These are phyloP conservation scores for Scedosporium minutisporum DNA, from an alignment of 2,329 filamentous ascomycete genomes.

Conservation along the genomic window DNA sequence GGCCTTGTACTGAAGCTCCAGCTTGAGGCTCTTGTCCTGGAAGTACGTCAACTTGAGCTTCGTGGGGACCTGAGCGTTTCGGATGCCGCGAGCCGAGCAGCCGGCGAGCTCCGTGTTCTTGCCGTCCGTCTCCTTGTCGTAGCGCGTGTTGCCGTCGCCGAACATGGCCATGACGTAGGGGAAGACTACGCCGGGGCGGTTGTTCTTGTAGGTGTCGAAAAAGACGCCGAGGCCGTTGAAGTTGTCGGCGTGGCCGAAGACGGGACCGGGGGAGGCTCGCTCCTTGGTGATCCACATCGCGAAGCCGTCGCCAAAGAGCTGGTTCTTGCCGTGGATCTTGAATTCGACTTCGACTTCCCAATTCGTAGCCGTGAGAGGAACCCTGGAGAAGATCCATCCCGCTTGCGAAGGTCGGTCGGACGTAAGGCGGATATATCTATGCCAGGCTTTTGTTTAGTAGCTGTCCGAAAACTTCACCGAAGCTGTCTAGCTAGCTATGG, in stretches of 20 bases:
- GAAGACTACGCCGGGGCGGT: constrained; percentile 88
- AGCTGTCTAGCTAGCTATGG: neutral
- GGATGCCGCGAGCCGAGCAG: constrained; percentile 87
- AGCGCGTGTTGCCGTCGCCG: constrained; percentile 78
- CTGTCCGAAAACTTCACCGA: neutral
- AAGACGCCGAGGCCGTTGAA: constrained; percentile 95
- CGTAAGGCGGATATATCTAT: constrained; percentile 82
- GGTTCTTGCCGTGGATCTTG: constrained; percentile 79
- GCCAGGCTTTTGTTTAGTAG: neutral
- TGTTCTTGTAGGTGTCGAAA: constrained; percentile 99
- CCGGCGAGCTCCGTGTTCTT: constrained; percentile 88
- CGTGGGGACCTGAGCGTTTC: constrained; percentile 68
- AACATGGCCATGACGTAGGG: constrained; percentile 98
- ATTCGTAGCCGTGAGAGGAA: constrained; percentile 93
- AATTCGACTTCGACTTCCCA: constrained; percentile 98
- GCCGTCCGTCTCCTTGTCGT: constrained; percentile 91
- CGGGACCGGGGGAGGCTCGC: constrained; percentile 66
- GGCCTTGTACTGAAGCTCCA: constrained; percentile 90
- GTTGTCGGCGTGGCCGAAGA: constrained; percentile 79
- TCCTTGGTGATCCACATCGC: constrained; percentile 98
- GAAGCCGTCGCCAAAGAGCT: constrained; percentile 91
- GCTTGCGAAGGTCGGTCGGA: constrained; percentile 82
- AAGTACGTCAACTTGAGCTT: constrained; percentile 90
- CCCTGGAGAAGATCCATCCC: constrained; percentile 88
- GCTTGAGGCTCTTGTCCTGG: constrained; percentile 81